Conservation (phyloP, 257 asterid genomes). For the Oldenlandia corymbosa region DNA sequence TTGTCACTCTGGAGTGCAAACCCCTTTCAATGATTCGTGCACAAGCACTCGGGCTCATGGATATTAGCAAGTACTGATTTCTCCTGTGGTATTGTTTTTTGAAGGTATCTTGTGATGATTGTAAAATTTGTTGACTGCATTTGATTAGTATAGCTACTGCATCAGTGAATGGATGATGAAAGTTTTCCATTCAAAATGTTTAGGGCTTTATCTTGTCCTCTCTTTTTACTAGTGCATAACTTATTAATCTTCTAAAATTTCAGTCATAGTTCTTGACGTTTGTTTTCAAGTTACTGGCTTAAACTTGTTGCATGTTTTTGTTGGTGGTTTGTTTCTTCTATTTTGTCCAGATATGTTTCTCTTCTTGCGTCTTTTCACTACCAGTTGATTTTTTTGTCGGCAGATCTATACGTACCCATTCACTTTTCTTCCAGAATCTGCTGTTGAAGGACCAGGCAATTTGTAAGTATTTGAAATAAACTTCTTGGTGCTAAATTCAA, state of each 20-base stretch:
- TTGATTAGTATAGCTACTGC: not conserved
- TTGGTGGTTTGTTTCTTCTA: not conserved
- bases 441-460: conserved; percentile 76
- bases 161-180: not conserved
- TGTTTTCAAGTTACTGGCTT: no score
- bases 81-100: no score
- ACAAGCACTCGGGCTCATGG: no score
- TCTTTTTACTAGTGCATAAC: no score
- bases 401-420: conserved; percentile 72
- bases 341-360: no score
- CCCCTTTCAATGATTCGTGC: not conserved
- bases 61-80: no score
- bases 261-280: no score
- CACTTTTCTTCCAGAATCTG: conserved; percentile 61
- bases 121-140: not conserved
- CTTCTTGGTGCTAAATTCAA: not conserved
- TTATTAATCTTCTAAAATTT: not conserved
- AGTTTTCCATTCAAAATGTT: not conserved
- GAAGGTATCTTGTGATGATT: not conserved
- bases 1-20: no score
- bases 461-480: conserved; percentile 37
- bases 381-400: conserved; percentile 1
- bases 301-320: not conserved
- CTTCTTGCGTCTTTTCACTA: not conserved
- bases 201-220: not conserved